Percentiles rank a stretch among this genome's conserved stretches.
These are phyloP conservation scores for Fusarium marasasianum DNA, from an alignment of 2,329 filamentous ascomycete genomes.

Conservation along the genomic window DNA sequence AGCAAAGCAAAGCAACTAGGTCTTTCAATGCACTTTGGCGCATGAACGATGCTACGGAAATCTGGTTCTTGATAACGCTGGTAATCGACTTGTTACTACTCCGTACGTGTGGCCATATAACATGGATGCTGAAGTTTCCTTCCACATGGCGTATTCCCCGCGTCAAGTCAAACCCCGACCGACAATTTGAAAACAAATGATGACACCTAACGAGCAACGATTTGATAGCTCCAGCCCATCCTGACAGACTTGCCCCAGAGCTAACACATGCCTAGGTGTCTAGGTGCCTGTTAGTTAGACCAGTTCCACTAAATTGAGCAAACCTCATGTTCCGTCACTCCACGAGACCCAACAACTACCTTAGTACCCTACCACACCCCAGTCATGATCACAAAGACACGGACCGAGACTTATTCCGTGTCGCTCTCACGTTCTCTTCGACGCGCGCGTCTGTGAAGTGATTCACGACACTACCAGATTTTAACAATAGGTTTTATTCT, in stretches of 20 bases:
- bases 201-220: conserved; percentile 12
- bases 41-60: background rate
- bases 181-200: conserved; percentile 1
- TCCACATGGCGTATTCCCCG: background rate
- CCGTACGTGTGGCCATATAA: background rate
- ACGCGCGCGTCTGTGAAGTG: conserved; percentile 11
- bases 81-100: background rate
- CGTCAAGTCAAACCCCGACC: background rate
- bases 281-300: background rate
- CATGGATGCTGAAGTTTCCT: background rate
- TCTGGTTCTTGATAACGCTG: background rate
- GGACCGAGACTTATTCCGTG: conserved; percentile 23
- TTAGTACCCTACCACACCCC: background rate
- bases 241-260: conserved; percentile 8
- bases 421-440: background rate
- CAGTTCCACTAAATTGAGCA: conserved; percentile 22
- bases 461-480: conserved; percentile 21
- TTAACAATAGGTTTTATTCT: conserved; percentile 7
- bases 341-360: conserved; percentile 2
- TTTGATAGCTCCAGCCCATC: conserved; percentile 16
- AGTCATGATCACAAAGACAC: background rate
- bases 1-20: background rate
- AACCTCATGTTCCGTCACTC: conserved; percentile 13
- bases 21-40: background rate
- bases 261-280: conserved; percentile 11